Evolutionary conservation across 805 yeast genomes (phyloP), one percentile per base, ranked within the genome.

Genomic region (Cyberlindnera galapagoensis): DNA sequence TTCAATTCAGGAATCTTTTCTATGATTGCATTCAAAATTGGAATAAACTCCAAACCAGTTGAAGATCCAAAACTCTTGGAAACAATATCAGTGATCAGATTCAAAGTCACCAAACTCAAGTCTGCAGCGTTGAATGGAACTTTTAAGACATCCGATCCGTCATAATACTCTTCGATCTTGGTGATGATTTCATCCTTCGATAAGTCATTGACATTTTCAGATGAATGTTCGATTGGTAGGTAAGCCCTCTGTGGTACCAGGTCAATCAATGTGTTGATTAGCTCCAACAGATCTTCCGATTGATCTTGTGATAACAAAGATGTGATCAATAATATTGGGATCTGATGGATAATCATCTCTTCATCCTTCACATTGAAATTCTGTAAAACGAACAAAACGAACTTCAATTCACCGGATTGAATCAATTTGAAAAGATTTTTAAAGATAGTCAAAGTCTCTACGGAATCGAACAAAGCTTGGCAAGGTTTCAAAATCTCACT

Each of bases 361-460:
- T 87, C 97, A 42, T 90, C 98, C 25, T 71, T 73, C 18, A 87
- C 75, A 42, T 83, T 73, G 60, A 85, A 90, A 33, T 69, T 69
- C 15, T 63, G 61, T 9, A 86, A 42, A 12, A 84, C 65, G 52
- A 78, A 88, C 5, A 61, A 56, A 7, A 85, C 60, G 13, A 82
- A 59, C 0, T 64, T 69, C 15, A 74, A 44, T 24, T 69, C 54
- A 2, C 57, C 59, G 3, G 43, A 39, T n/a, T 51, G 33, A 4
- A 77, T 53, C 18, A 78, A 52, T 2, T 55, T 54, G 29, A 72
- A 62, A 2, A 80, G 56, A 38, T 74, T 73, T 4, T 76, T 66
- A 88, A 95, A 90, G 5, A 92, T 88, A 18, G 70, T 71, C 18
- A 66, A 55, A 0, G 95, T 74, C 49, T 92, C 98, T 3, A 88